phyloP scores from a whole-genome alignment of 805 yeast species.

The Cyberlindnera sargentensis region DNA sequence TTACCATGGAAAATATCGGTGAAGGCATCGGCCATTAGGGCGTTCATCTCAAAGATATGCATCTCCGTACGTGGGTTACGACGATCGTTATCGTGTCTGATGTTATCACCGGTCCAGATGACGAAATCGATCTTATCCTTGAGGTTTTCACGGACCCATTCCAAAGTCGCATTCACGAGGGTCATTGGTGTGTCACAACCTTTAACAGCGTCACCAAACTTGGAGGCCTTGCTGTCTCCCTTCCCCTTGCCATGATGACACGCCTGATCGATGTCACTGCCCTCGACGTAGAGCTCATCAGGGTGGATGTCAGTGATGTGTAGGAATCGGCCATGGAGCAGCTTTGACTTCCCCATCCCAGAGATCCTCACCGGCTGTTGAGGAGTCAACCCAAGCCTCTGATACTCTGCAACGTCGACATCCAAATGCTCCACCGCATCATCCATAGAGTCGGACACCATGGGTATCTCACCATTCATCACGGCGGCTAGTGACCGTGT shows the following conservation, averaged over 20 bases:
- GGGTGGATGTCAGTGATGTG: slow-evolving; percentile 88
- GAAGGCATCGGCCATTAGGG: slow-evolving; percentile 46
- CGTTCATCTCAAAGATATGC: slow-evolving; percentile 65
- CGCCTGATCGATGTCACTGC: slow-evolving; percentile 37
- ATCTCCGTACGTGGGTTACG: slow-evolving; percentile 63
- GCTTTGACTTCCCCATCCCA: slow-evolving; percentile 11
- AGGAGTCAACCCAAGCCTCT: slow-evolving; percentile 33
- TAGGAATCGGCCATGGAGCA: slow-evolving; percentile 64
- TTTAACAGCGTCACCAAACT: slow-evolving; percentile 64
- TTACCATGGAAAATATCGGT: slow-evolving; percentile 41
- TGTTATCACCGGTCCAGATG: slow-evolving; percentile 88
- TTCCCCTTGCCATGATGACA: slow-evolving; percentile 49
- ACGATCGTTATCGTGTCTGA: slow-evolving; percentile 80
- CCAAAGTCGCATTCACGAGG: slow-evolving; percentile 53
- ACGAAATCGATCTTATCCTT: slow-evolving; percentile 78
- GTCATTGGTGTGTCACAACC: slow-evolving; percentile 75
- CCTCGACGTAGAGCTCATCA: slow-evolving; percentile 55
- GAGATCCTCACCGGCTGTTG: slow-evolving; percentile 28
- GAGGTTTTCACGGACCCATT: slow-evolving; percentile 59
- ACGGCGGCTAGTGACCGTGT: too few species aligned
- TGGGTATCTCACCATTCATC: too few species aligned
- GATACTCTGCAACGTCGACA: slow-evolving; percentile 25
- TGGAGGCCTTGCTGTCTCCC: slow-evolving; percentile 44
- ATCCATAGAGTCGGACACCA: too few species aligned
- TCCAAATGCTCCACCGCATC: slow-evolving; percentile 6